phyloP scores from a whole-genome alignment of 129 eudicot species.

The Tagetes erecta region DNA sequence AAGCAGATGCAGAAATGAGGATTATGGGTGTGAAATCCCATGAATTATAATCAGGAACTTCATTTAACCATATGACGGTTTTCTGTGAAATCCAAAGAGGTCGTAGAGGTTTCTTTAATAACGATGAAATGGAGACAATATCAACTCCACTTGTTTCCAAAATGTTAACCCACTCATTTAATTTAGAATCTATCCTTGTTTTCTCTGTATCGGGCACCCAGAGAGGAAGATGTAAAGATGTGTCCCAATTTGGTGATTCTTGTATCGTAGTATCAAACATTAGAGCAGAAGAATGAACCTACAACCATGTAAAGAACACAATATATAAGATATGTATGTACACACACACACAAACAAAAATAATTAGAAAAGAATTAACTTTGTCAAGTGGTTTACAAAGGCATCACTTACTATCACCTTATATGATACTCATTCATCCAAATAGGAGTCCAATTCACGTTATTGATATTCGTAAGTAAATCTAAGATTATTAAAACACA shows the following conservation, averaged over 20 bases:
- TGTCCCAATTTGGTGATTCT: constrained; percentile 49
- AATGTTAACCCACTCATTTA: constrained; percentile 62
- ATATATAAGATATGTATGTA: background rate
- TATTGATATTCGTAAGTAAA: background rate
- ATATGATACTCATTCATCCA: background rate
- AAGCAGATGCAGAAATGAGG: constrained; percentile 86
- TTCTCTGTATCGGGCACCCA: constrained; percentile 86
- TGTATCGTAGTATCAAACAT: constrained; percentile 18
- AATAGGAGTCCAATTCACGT: background rate
- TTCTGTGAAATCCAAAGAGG: constrained; percentile 95
- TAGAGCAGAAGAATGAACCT: constrained; percentile 40
- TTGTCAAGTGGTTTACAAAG: background rate
- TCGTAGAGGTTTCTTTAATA: constrained; percentile 73
- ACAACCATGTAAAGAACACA: constrained; percentile 18
- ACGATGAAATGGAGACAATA: constrained; percentile 54
- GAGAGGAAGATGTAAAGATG: constrained; percentile 88
- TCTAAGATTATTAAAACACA: background rate
- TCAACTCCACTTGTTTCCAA: constrained; percentile 89
- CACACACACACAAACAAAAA: constrained; percentile 7
- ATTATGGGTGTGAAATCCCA: constrained; percentile 97
- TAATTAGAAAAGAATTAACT: constrained; percentile 2
- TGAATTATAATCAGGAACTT: constrained; percentile 82
- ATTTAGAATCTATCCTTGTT: constrained; percentile 46
- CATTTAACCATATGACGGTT: constrained; percentile 93
- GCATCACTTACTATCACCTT: constrained; percentile 11